Conservation (phyloP, 164 flowering plant species). For the Berberis thunbergii region DNA sequence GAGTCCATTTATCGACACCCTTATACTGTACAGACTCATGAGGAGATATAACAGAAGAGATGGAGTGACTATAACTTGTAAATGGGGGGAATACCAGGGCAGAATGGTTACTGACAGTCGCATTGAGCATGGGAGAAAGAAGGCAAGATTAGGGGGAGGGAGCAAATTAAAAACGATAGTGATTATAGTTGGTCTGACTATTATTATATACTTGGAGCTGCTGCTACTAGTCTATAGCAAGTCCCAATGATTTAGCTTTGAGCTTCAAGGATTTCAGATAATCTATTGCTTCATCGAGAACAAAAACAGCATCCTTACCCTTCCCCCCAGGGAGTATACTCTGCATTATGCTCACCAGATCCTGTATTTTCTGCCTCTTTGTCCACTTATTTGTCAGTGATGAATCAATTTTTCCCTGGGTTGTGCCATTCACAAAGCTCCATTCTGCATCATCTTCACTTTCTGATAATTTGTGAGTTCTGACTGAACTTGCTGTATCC, state of each 20-base stretch:
- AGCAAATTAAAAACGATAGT: too few relatives aligned
- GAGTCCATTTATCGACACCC: too few relatives aligned
- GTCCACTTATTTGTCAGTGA: constrained; percentile 24
- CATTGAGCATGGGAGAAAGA: too few relatives aligned
- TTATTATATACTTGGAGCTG: neutral
- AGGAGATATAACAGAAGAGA: too few relatives aligned
- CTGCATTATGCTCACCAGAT: constrained; percentile 49
- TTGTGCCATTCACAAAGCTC: constrained; percentile 19
- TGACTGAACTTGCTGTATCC: constrained; percentile 39
- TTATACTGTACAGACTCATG: too few relatives aligned
- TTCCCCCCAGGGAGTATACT: constrained; percentile 62
- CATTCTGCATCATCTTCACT: constrained; percentile 50
- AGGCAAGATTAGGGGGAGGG: too few relatives aligned
- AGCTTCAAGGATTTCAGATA: constrained; percentile 59
- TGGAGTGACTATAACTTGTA: too few relatives aligned
- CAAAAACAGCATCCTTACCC: constrained; percentile 44
- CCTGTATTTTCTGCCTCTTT: constrained; percentile 47
- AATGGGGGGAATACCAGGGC: too few relatives aligned
- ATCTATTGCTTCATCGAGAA: constrained; percentile 71
- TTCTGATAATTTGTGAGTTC: constrained; percentile 10
- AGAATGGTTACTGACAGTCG: too few relatives aligned
- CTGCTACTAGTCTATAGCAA: constrained; percentile 8
- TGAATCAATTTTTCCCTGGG: constrained; percentile 6
- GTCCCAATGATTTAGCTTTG: constrained; percentile 45
- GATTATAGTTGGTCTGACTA: too few relatives aligned